A percentile compares a stretch with the other conserved stretches of the same genome.
phyloP scores from a whole-genome alignment of 2,329 filamentous ascomycete genomes.

The Boeremia exigua region DNA sequence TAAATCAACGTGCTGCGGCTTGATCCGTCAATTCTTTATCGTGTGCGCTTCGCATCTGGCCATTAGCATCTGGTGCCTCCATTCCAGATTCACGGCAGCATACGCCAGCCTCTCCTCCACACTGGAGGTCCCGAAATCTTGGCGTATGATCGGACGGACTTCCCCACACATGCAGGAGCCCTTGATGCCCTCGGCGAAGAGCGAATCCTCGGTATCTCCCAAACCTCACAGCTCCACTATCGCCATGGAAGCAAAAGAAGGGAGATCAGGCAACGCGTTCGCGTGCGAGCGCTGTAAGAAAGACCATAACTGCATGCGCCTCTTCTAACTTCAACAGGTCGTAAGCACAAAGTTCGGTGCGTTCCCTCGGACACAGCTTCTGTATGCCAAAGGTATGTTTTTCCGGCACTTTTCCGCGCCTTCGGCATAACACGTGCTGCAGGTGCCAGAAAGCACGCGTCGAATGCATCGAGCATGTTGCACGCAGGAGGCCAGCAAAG shows the following conservation, averaged over 20 bases:
- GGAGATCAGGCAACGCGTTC: conserved; percentile 46
- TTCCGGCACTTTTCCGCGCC: conserved; percentile 15
- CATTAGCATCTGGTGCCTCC: neutral
- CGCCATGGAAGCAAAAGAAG: conserved; percentile 46
- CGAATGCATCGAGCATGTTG: conserved; percentile 47
- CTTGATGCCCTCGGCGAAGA: conserved; percentile 29
- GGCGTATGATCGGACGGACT: conserved; percentile 47
- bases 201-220: conserved; percentile 27
- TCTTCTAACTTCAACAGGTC: conserved; percentile 16
- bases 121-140: conserved; percentile 34
- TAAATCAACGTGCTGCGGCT: neutral
- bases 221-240: conserved; percentile 33
- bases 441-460: conserved; percentile 47
- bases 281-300: conserved; percentile 42
- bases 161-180: conserved; percentile 38
- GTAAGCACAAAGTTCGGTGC: conserved; percentile 47
- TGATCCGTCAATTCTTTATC: conserved; percentile 6
- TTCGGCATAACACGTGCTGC: conserved; percentile 41
- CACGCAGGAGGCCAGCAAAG: conserved; percentile 45
- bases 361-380: conserved; percentile 41
- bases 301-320: neutral
- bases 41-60: conserved; percentile 3
- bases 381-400: conserved; percentile 44
- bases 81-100: neutral
- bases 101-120: conserved; percentile 11